Conservation (phyloP, 164 flowering plant species). For the Annona squamosa region DNA sequence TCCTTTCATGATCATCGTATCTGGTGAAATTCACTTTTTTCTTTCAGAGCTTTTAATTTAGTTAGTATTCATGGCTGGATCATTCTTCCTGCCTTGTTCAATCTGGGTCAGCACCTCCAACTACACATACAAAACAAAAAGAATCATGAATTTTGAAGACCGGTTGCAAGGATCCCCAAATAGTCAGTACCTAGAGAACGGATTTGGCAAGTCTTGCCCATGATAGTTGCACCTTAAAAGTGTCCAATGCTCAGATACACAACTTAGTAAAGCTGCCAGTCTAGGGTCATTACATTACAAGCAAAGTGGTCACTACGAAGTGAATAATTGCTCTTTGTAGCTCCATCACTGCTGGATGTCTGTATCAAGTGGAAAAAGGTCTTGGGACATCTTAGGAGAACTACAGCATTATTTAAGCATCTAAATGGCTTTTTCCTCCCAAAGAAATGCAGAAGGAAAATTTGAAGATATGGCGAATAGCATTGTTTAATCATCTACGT, state of each 20-base stretch:
- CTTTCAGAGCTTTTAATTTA: constrained; percentile 30
- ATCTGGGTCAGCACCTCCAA: constrained; percentile 16
- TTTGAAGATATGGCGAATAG: too few species aligned
- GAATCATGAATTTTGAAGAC: not conserved
- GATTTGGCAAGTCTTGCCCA: not conserved
- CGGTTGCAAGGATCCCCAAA: not conserved
- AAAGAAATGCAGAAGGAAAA: too few species aligned
- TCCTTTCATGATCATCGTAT: constrained; percentile 29
- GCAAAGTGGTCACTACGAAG: too few species aligned
- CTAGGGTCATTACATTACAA: too few species aligned
- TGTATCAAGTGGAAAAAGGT: too few species aligned
- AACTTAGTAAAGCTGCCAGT: not conserved
- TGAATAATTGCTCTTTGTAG: too few species aligned
- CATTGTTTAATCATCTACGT: too few species aligned
- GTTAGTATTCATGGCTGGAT: constrained; percentile 15
- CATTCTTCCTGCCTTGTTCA: constrained; percentile 42
- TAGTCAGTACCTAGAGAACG: not conserved
- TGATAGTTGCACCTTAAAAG: not conserved
- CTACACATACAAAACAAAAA: constrained; percentile 8
- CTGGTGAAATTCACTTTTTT: constrained; percentile 26
- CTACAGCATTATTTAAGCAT: too few species aligned
- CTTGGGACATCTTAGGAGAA: too few species aligned
- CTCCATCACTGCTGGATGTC: too few species aligned
- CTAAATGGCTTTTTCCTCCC: too few species aligned
- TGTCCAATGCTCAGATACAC: not conserved